Evolutionary conservation across 164 flowering plant species (phyloP).

Genomic region (Umbellularia californica): DNA sequence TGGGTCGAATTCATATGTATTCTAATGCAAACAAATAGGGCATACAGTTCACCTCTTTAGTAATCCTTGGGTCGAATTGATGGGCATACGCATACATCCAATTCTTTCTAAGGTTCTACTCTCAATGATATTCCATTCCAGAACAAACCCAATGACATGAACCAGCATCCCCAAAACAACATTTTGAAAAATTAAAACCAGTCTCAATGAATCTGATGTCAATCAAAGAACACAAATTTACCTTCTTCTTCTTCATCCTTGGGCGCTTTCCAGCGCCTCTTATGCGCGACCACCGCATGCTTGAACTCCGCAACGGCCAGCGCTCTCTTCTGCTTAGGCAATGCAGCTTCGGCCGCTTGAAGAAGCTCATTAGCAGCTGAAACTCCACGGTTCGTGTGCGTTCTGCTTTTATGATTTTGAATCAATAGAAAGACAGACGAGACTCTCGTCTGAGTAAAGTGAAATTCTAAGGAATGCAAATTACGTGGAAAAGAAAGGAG

Average conservation of each 20-base stretch:
- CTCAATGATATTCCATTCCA: no score
- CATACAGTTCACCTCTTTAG: no score
- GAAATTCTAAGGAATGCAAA: neutral
- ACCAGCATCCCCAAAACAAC: no score
- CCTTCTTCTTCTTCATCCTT: conserved; percentile 31
- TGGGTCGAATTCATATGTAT: no score
- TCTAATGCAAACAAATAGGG: neutral
- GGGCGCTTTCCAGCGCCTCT: conserved; percentile 49
- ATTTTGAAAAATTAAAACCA: no score
- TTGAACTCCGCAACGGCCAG: conserved; percentile 60
- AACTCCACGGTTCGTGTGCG: conserved; percentile 45
- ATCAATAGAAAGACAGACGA: no score
- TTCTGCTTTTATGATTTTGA: conserved; percentile 24
- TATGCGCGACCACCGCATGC: conserved; percentile 66
- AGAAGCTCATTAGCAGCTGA: conserved; percentile 60
- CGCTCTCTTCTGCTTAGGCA: conserved; percentile 70
- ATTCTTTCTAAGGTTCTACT: no score
- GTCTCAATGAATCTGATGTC: no score
- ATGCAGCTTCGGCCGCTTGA: conserved; percentile 57
- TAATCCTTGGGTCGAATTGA: no score
- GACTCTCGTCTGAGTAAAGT: neutral
- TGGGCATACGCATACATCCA: no score
- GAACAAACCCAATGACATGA: no score
- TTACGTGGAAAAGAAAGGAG: neutral
- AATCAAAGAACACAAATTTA: neutral